These are phyloP conservation scores for Odonthalia washingtoniensis DNA, from an alignment of 31 red algal species.

Conservation along the genomic window DNA sequence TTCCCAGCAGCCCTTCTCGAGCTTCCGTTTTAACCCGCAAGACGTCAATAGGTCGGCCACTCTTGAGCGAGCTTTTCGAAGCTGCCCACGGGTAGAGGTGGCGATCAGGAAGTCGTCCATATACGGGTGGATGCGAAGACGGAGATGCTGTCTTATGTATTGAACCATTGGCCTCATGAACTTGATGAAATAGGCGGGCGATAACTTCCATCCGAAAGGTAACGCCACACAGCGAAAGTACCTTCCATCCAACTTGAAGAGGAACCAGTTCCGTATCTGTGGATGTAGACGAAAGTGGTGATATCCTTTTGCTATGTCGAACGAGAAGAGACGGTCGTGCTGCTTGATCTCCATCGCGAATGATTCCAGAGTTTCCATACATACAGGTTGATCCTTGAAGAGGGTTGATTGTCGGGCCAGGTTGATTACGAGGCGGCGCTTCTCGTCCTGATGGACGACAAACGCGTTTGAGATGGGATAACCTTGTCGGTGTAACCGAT, in stretches of 20 bases:
- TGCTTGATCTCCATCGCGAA: constrained; percentile 35
- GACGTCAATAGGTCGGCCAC: background rate
- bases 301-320: constrained; percentile 53
- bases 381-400: background rate
- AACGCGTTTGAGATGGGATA: constrained; percentile 15
- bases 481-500: background rate
- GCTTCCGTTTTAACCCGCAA: background rate
- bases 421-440: constrained; percentile 19
- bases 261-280: constrained; percentile 46
- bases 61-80: background rate
- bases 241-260: constrained; percentile 2
- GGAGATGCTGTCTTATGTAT: background rate
- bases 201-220: too few species aligned
- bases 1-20: background rate
- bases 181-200: background rate
- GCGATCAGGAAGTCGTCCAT: too few species aligned
- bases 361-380: constrained; percentile 25
- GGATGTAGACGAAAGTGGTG: constrained; percentile 50
- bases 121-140: background rate
- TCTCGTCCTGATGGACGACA: constrained; percentile 18
- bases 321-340: constrained; percentile 27
- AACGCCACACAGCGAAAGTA: constrained; percentile 48
- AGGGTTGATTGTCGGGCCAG: constrained; percentile 11
- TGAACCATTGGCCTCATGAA: background rate
- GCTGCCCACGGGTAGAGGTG: too few species aligned